A percentile compares a stretch with the other conserved stretches of the same genome.
These are phyloP conservation scores for Amphichorda felina DNA, from an alignment of 2,329 filamentous ascomycete genomes.

Conservation along the genomic window DNA sequence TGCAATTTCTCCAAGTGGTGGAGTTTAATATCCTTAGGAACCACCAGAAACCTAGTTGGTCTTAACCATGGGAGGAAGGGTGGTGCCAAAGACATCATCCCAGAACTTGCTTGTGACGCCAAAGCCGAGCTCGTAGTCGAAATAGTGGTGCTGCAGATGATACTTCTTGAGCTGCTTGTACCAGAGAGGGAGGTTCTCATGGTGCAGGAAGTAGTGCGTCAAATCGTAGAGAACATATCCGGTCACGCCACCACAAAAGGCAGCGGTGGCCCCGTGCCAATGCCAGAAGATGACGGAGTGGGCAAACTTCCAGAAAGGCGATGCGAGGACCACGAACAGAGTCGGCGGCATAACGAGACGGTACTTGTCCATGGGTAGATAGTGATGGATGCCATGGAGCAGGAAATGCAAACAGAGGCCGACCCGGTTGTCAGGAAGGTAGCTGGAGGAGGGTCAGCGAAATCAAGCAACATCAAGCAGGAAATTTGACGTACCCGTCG, in stretches of 20 bases:
- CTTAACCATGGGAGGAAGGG: slow-evolving; percentile 40
- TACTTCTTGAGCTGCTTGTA: slow-evolving; percentile 95
- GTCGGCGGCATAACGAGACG: slow-evolving; percentile 94
- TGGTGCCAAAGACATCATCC: slow-evolving; percentile 86
- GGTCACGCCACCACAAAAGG: slow-evolving; percentile 84
- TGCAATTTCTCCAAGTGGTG: background rate
- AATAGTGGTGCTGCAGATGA: slow-evolving; percentile 93
- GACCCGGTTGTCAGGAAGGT: slow-evolving; percentile 84
- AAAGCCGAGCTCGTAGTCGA: slow-evolving; percentile 95
- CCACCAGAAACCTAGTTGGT: background rate
- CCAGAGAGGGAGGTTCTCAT: slow-evolving; percentile 80
- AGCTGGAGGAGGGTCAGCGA: slow-evolving; percentile 32
- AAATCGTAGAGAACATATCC: slow-evolving; percentile 95
- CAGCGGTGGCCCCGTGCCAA: slow-evolving; percentile 69
- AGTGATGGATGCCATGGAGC: slow-evolving; percentile 94
- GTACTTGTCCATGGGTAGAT: slow-evolving; percentile 97
- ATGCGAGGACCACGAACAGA: slow-evolving; percentile 71
- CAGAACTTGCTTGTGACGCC: slow-evolving; percentile 95
- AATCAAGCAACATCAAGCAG: background rate
- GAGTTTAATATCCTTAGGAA: background rate
- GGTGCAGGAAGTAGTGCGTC: slow-evolving; percentile 98
- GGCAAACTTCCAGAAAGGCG: slow-evolving; percentile 86
- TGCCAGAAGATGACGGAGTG: slow-evolving; percentile 72
- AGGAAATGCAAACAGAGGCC: slow-evolving; percentile 81
- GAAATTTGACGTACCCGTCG: slow-evolving; percentile 55